Evolutionary conservation across 1,284 basidiomycete genomes (phyloP).

Genomic region (Ganoderma resinaceum): DNA sequence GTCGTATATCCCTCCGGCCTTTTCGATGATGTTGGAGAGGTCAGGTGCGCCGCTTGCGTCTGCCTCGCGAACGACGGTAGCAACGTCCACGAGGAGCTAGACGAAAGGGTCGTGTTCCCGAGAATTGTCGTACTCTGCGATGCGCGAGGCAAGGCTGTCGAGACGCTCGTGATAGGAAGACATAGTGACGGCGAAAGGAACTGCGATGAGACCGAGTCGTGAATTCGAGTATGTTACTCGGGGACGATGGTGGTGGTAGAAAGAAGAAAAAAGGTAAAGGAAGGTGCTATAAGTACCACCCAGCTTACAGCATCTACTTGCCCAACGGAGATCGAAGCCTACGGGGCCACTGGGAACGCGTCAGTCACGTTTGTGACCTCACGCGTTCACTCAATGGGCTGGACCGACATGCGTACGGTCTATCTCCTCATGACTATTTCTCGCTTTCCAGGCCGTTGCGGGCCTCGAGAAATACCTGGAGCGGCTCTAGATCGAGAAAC

Average conservation of each 20-base stretch:
- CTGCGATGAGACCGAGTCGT: too few relatives aligned
- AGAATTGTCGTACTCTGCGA: background rate
- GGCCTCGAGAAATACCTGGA: too few relatives aligned
- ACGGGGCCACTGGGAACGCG: background rate
- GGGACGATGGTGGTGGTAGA: background rate
- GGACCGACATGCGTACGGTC: background rate
- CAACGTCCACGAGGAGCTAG: background rate
- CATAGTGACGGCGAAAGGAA: background rate
- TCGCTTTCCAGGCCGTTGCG: too few relatives aligned
- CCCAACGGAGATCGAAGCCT: background rate
- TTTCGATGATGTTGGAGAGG: background rate
- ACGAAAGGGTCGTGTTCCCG: background rate
- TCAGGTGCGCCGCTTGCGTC: background rate
- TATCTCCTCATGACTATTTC: background rate
- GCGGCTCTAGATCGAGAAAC: too few relatives aligned
- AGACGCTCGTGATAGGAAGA: background rate
- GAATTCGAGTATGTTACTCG: background rate
- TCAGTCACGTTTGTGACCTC: background rate
- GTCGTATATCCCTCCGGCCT: background rate
- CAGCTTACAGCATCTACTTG: background rate
- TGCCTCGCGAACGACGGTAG: constrained; percentile 1
- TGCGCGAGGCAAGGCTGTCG: background rate
- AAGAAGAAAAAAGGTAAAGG: background rate
- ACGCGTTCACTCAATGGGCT: background rate
- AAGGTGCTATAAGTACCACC: too few relatives aligned